Evolutionary conservation across 257 asterid species (phyloP), one percentile per base, ranked within the genome.

Genomic region (Nicotiana otophora): DNA sequence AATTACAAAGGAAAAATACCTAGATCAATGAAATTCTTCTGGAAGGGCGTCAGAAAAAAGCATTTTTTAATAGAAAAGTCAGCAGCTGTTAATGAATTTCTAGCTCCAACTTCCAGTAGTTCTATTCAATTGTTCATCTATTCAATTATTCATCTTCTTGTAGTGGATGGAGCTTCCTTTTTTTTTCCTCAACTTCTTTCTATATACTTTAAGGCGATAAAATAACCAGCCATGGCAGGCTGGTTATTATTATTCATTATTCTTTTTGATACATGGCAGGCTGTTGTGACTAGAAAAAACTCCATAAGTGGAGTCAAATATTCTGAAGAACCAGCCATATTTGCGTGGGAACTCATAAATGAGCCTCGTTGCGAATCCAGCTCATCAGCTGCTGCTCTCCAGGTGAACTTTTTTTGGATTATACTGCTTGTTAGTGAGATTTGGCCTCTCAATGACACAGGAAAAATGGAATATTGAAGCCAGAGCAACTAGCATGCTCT

Each of bases 331-430:
- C 91, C 93, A 1, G 84, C 91, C 34, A 86, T 90, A 84, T 89
- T 91, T 84, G 94, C 92, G 0, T 91, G 94, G 94, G 94, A 89
- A 86, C 91, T 91, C 77, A 91, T 91, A 83, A 91, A 91, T 7
- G 94, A 91, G 83, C 94, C 94, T 63, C 84, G 91, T 14, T 91
- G 94, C 77, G 88, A 87, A 79, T 86, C 91, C 46, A 51, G 81
- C 83, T 83, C 90, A 57, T 87, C 88, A 62, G 89, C 88, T 78
- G 75, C 88, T 77, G 86, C 85, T 84, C 92, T 89, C 42, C 94
- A 90, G 92, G 93, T 90, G 39, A 48, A 36, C 26, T 23, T 68
- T 78, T 48, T 81, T 16, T 2, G 4, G 26, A 6, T 57, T 17
- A 69, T 84, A 66, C 23, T 48, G 67, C 20, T 60, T 77, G 14